Evolutionary conservation across 1,139 yeast genomes (phyloP).

Genomic region (Hemisphaericaspora subhashii): DNA sequence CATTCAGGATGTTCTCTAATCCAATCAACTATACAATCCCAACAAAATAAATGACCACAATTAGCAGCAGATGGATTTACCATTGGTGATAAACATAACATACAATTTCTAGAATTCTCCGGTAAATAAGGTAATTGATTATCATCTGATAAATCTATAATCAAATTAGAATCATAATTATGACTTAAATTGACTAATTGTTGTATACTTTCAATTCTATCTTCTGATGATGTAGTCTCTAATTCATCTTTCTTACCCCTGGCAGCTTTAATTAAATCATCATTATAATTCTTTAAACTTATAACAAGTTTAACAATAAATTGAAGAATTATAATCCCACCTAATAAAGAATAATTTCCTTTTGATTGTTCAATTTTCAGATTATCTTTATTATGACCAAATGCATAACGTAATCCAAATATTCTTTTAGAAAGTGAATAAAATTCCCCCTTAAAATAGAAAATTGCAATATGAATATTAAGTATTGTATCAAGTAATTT

Average conservation of each 20-base stretch:
- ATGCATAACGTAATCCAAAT: slow-evolving; percentile 76
- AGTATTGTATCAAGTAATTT: slow-evolving; percentile 50
- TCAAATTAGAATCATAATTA: slow-evolving; percentile 13
- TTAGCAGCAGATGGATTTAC: slow-evolving; percentile 79
- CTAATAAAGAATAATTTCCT: slow-evolving; percentile 80
- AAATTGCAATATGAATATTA: slow-evolving; percentile 75
- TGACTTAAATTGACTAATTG: slow-evolving; percentile 22
- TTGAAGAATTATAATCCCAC: slow-evolving; percentile 66
- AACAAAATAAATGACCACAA: slow-evolving; percentile 93
- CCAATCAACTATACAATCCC: slow-evolving; percentile 92
- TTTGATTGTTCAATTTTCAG: slow-evolving; percentile 37
- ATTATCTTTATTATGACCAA: slow-evolving; percentile 60
- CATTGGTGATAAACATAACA: slow-evolving; percentile 81
- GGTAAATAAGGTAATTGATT: slow-evolving; percentile 67
- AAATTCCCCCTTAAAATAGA: slow-evolving; percentile 79
- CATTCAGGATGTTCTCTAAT: slow-evolving; percentile 85
- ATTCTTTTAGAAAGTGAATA: slow-evolving; percentile 76
- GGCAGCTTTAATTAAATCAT: slow-evolving; percentile 13
- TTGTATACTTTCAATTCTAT: slow-evolving; percentile 16
- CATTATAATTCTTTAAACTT: slow-evolving; percentile 31
- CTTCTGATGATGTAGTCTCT: slow-evolving; percentile 15
- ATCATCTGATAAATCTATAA: slow-evolving; percentile 58
- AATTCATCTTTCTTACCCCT: slow-evolving; percentile 16
- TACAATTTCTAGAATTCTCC: slow-evolving; percentile 69
- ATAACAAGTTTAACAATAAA: slow-evolving; percentile 48